Percentiles rank a stretch among this genome's conserved stretches.
These are phyloP conservation scores for Prunus salicina DNA, from an alignment of 306 rosid species.

Conservation along the genomic window DNA sequence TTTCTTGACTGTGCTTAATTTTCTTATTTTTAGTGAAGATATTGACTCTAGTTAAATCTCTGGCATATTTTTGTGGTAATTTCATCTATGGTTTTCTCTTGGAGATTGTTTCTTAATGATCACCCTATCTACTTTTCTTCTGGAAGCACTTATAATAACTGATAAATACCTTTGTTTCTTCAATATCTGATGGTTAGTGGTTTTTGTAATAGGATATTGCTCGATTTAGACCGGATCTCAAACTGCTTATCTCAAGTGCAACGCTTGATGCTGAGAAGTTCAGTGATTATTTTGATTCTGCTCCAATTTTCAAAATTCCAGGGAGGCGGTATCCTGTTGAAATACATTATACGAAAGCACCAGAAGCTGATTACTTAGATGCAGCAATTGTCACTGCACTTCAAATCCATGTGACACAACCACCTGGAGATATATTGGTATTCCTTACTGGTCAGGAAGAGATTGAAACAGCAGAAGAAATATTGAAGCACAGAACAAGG, in stretches of 20 bases:
- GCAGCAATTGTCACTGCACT: conserved; percentile 93
- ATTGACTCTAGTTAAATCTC: neutral
- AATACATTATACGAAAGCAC: conserved; percentile 83
- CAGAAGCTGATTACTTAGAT: conserved; percentile 96
- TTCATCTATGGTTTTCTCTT: neutral
- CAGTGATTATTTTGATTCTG: conserved; percentile 88
- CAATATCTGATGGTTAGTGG: conserved; percentile 8
- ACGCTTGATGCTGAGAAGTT: conserved; percentile 96
- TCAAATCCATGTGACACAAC: conserved; percentile 88
- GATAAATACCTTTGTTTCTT: neutral
- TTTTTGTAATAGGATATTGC: conserved; percentile 64
- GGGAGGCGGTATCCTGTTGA: conserved; percentile 95
- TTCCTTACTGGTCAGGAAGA: conserved; percentile 97
- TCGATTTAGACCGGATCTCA: conserved; percentile 89
- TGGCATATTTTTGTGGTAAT: neutral
- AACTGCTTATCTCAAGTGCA: conserved; percentile 92
- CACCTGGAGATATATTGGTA: conserved; percentile 87
- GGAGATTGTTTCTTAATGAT: neutral
- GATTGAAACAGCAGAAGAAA: conserved; percentile 97
- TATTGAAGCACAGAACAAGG: conserved; percentile 75
- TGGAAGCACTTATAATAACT: neutral
- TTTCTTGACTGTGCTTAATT: neutral
- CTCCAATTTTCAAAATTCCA: conserved; percentile 93
- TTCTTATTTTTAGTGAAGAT: neutral
- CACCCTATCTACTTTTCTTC: neutral